Evolutionary conservation across 306 rosid genomes (phyloP).

Genomic region (Begonia masoniana): DNA sequence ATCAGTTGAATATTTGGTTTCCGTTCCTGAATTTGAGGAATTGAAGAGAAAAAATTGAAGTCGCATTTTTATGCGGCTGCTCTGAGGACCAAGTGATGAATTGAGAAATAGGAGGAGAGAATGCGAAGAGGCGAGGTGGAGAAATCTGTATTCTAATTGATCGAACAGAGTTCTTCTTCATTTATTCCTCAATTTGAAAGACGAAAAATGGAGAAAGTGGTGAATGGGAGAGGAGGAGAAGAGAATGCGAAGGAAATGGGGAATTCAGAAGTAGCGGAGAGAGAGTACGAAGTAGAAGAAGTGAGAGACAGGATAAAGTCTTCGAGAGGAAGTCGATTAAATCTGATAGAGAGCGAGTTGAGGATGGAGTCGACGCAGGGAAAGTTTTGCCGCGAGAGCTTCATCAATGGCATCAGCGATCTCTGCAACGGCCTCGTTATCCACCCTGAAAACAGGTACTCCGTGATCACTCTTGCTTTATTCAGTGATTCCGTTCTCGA

Average conservation of each 20-base stretch:
- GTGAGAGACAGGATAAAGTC: conserved; percentile 46
- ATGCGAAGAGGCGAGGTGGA: too few relatives aligned
- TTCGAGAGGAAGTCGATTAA: conserved; percentile 63
- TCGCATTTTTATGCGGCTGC: too few relatives aligned
- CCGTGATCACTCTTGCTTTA: background rate
- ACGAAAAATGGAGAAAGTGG: background rate
- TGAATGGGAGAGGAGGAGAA: conserved; percentile 4
- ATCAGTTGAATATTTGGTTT: background rate
- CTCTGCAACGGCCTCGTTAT: conserved; percentile 30
- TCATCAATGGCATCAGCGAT: conserved; percentile 37
- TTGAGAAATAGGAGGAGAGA: too few relatives aligned
- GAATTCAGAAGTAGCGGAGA: conserved; percentile 1
- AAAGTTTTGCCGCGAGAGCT: conserved; percentile 35
- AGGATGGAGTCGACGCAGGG: conserved; percentile 17
- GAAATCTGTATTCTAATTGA: too few relatives aligned
- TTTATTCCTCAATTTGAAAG: too few relatives aligned
- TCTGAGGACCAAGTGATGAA: too few relatives aligned
- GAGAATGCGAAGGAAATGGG: background rate
- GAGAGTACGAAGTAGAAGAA: conserved; percentile 42
- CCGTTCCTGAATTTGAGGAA: background rate
- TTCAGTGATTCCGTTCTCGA: background rate
- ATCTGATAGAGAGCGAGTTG: conserved; percentile 44
- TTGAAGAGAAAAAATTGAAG: too few relatives aligned
- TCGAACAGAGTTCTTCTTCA: too few relatives aligned
- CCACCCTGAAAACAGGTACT: conserved; percentile 59